Base-by-base conservation (phyloP, 805 yeast species). In the Monosporozyma solicola region DNA sequence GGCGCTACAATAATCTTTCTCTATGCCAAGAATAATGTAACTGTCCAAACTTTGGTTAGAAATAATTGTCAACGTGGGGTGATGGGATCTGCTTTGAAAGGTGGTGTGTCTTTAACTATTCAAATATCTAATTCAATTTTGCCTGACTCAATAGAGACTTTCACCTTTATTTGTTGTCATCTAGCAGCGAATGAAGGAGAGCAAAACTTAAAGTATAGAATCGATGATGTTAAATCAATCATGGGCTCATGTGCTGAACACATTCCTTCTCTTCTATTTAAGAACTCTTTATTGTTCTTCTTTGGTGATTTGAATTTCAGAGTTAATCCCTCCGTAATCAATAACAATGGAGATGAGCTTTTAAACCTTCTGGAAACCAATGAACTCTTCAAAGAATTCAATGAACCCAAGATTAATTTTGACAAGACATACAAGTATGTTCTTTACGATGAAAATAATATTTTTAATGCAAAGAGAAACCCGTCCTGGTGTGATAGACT, bases 401-500 rank as follows among this genome's bases (percentile, higher is more conserved):
- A 72, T 1, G 98, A 91, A 68, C 75, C 82, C 0, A 63, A 70
- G n/a, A 75, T 91, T 15, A 59, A 60, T 0, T 91, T 91, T 65
- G 72, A 72, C n/a, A 97, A 96, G 10, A 86, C 95, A 0, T 91
- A 85, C 72, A 91, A 91, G 68, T 87, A 73, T 64, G 66, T 68
- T 50, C 54, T 75, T 1, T 77, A 79, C 33, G 73, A 82, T 0
- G 50, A 57, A 3, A 48, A 52, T 3, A 74, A 76, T n/a, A 67
- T 70, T 9, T 86, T 80, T 65, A 78, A 80, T 55, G 44, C 65
- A 1, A 83, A 81, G 58, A 73, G 97, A 52, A 71, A 72, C 1
- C 95, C 97, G 0, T 84, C 95, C 6, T 91, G 96, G 95, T 90
- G 97, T 68, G 98, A 91, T 65, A 70, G 98, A 51, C 79, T 91